phyloP scores from a whole-genome alignment of 306 rosid species.

The Cicer pinnatifidum region DNA sequence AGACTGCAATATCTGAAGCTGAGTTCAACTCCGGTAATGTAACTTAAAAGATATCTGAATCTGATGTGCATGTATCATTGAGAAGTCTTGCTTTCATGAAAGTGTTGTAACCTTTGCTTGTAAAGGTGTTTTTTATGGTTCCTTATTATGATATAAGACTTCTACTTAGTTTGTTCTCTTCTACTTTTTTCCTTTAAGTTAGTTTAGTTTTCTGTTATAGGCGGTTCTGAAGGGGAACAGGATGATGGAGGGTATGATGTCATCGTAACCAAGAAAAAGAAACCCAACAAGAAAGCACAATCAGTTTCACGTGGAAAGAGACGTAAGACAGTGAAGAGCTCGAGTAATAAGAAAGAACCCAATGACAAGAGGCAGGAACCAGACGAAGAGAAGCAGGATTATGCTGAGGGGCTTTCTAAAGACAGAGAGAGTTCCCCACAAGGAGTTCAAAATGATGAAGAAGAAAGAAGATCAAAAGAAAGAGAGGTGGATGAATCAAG shows the following conservation, averaged over 20 bases:
- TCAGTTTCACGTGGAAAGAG: conserved; percentile 53
- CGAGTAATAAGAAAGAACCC: conserved; percentile 46
- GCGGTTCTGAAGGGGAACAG: conserved; percentile 64
- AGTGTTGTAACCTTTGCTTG: conserved; percentile 1
- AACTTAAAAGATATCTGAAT: conserved; percentile 34
- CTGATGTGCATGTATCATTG: conserved; percentile 27
- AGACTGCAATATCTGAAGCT: conserved; percentile 50
- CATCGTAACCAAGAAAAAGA: conserved; percentile 55
- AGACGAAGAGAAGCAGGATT: conserved; percentile 52
- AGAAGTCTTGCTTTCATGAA: too few species aligned
- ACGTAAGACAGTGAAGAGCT: conserved; percentile 47
- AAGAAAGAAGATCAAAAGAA: conserved; percentile 59
- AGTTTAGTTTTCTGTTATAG: conserved; percentile 52
- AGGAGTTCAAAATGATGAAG: conserved; percentile 51
- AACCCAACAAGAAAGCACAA: conserved; percentile 59
- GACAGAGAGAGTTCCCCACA: conserved; percentile 46
- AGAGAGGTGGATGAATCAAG: conserved; percentile 52
- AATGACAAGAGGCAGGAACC: conserved; percentile 54
- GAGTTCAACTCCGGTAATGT: conserved; percentile 66
- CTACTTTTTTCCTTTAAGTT: neutral
- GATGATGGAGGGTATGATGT: conserved; percentile 57
- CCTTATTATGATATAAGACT: conserved; percentile 23
- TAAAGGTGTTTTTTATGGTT: conserved; percentile 15
- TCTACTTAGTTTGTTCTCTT: neutral
- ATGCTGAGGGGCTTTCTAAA: conserved; percentile 52